Base-by-base conservation (phyloP, 176 grass and related monocot genomes). In the Aechmea fasciata region DNA sequence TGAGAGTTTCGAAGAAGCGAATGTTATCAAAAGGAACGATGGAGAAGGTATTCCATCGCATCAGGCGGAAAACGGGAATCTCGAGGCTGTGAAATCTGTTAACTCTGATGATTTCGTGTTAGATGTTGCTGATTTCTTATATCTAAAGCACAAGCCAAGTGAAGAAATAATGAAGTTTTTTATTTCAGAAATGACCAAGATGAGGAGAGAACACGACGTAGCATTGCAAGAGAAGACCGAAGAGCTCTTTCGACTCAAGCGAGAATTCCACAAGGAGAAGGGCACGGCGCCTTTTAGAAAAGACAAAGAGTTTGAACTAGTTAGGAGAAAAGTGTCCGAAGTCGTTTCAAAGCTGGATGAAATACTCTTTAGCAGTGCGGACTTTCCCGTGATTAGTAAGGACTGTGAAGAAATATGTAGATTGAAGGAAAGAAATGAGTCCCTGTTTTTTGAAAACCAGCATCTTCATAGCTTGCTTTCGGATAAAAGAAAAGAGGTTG, bases 221-320 rank as follows among this genome's bases (percentile, higher is more conserved):
- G 79, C 83, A 7, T 64, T 92, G 48, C 84, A 85, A 2, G 75
- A 83, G 66, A 92, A 83, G 78, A 97, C 86, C 1, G 93, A 97
- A 50, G 86, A 97, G 64, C 65, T 97, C 24, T 97, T 97, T 73
- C 87, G 78, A 77, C 57, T 97, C 15, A 97, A 97, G 73, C 80
- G 93, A 63, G 79, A 92, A 53, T 73, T 81, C 7, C 77, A 83
- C 5, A 97, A 85, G 25, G 86, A 78, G 20, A 89, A 68, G 67
- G 74, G 80, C 68, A 77, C 63, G 5, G 41, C 68, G 63, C 88
- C 80, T 68, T 62, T 81, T 20, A 80, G 77, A 78, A 97, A 82
- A 73, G 86, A 97, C 81, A 90, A 74, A 50, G 93, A 97, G 51
- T 69, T 83, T 53, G 89, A 92, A 14, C 29, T 71, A 64, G 33